Conservation (phyloP, 345 rosid genomes). For the Sonneratia caseolaris region DNA sequence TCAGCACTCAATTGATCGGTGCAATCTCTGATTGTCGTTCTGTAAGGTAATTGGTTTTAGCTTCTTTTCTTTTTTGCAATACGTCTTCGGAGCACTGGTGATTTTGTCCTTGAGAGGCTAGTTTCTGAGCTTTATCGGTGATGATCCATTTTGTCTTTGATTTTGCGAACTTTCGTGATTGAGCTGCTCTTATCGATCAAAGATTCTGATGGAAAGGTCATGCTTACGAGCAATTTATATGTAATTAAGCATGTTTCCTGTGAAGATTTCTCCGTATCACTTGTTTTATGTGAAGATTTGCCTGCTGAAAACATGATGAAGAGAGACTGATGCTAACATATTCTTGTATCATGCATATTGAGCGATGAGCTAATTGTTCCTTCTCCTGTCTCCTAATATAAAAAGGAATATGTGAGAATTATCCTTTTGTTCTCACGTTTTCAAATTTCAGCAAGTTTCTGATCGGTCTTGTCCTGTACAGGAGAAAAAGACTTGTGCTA, state of each 20-base stretch:
- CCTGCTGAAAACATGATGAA: not conserved
- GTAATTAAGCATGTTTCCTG: not conserved
- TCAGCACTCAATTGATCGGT: not conserved
- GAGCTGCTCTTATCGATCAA: not conserved
- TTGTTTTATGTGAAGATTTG: not conserved
- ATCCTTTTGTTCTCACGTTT: not conserved
- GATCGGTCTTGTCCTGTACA: not conserved
- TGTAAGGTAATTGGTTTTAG: not conserved
- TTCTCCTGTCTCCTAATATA: not conserved
- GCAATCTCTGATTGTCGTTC: not conserved
- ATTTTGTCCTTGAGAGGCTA: not conserved
- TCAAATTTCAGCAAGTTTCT: not conserved
- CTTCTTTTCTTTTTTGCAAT: not conserved
- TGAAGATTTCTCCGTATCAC: not conserved
- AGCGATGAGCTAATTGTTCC: not conserved
- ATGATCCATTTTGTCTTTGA: not conserved
- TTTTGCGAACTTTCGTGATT: not conserved
- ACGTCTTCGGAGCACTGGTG: not conserved
- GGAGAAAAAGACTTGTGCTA: not conserved
- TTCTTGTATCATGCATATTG: not conserved
- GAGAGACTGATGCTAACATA: not conserved
- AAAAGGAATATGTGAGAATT: not conserved
- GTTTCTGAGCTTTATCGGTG: not conserved
- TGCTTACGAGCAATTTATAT: not conserved
- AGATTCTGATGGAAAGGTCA: not conserved